Base-by-base conservation (phyloP, 116 monocot genomes). In the Trichopus zeylanicus region DNA sequence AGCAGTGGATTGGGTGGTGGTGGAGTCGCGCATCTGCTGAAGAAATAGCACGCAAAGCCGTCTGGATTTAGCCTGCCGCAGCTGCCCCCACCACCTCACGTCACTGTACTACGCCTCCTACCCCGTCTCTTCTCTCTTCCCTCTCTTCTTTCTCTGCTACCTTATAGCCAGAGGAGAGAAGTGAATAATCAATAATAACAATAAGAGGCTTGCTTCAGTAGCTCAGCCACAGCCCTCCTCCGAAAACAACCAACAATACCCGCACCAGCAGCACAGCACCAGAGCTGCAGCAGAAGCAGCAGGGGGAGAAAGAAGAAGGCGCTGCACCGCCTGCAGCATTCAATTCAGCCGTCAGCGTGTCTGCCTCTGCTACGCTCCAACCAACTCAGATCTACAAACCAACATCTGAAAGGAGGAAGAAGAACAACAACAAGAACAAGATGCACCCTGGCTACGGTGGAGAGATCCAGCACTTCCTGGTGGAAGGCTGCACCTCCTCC, bases 401-500 rank as follows among this genome's bases (percentile, higher is more conserved):
- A n/a, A n/a, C n/a, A n/a, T n/a, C n/a, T n/a, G n/a, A n/a, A n/a
- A 16, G n/a, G 42, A 42, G 42, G 12, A 42, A n/a, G 18, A 42
- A n/a, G 18, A 42, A 42, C n/a, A 13, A 42, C 13, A 16, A 42
- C 42, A 42, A n/a, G 18, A 42, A 22, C 21, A 61, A 46, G 18
- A 49, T 49, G 62, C 48, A 51, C 31, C 30, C 48, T 11, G 62
- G 62, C 19, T 62, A 29, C 8, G 62, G 62, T 29, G 29, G 27
- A 28, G 62, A 62, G 48, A 49, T 62, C 20, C 62, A 48, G 48
- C 62, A 62, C 30, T 62, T 62, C 62, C 48, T 62, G 62, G 31
- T 62, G 0, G 62, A 62, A 6, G 31, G 62, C 21, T 19, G 62
- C 29, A 1, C 33, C 0, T 13, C 59, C 26, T 10, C 59, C 16